These are phyloP conservation scores for Manihot esculenta DNA, from an alignment of 441 rosid genomes.

Conservation along the genomic window DNA sequence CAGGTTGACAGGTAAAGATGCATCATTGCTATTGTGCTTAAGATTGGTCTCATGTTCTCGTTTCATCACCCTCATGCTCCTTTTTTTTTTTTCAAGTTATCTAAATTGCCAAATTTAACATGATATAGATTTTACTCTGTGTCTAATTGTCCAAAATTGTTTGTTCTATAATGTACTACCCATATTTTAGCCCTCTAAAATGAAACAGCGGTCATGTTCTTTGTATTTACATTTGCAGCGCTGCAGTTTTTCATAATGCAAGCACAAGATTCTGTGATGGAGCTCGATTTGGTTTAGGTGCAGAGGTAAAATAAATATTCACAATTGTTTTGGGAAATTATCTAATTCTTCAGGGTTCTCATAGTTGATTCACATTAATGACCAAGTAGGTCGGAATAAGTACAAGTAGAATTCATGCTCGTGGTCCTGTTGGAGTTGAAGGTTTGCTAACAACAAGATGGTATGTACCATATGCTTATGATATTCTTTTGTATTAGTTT, in stretches of 20 bases:
- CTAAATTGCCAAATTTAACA: not conserved
- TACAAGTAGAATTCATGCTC: conserved; percentile 96
- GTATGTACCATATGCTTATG: conserved; percentile 39
- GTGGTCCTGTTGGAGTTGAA: conserved; percentile 99
- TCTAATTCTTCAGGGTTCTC: conserved; percentile 11
- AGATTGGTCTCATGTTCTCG: not conserved
- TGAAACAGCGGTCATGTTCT: not conserved
- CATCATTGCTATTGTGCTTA: not conserved
- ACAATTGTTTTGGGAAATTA: not conserved
- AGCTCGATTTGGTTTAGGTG: conserved; percentile 96
- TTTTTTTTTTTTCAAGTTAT: not conserved
- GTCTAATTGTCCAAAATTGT: not conserved
- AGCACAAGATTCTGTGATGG: conserved; percentile 98
- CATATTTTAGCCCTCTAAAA: not conserved
- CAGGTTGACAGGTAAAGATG: conserved; percentile 78
- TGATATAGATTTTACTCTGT: not conserved
- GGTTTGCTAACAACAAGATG: conserved; percentile 94
- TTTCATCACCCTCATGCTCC: not conserved
- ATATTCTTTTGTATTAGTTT: not conserved
- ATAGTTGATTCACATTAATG: conserved; percentile 19
- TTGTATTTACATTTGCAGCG: conserved; percentile 47
- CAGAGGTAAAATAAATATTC: conserved; percentile 68
- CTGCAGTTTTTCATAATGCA: conserved; percentile 98
- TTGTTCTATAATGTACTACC: not conserved
- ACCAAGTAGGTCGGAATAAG: conserved; percentile 85